Evolutionary conservation across 352 stramenopile species (phyloP).

Genomic region (Phytophthora constricta): DNA sequence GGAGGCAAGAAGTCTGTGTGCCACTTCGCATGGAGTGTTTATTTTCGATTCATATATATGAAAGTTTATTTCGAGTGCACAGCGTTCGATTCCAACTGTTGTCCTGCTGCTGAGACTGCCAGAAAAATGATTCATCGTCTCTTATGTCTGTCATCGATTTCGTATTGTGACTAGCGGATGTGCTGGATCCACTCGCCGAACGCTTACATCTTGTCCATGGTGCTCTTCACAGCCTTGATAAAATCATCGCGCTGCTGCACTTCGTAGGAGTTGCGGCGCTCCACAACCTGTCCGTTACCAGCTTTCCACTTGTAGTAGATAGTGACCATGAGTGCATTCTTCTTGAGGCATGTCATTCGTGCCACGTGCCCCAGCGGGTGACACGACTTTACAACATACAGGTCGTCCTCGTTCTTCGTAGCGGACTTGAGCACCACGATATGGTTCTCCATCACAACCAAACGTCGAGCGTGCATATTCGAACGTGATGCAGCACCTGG

Average conservation of each 20-base stretch:
- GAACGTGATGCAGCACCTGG: slow-evolving; percentile 15
- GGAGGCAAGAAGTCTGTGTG: background rate
- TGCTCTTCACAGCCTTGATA: slow-evolving; percentile 82
- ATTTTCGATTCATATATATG: slow-evolving; percentile 26
- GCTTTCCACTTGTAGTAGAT: slow-evolving; percentile 88
- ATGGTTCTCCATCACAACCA: slow-evolving; percentile 79
- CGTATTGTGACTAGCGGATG: too few relatives aligned
- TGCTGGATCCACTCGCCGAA: too few relatives aligned
- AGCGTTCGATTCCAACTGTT: background rate
- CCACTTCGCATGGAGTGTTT: slow-evolving; percentile 34
- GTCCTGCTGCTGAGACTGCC: too few relatives aligned
- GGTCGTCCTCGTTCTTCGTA: slow-evolving; percentile 72
- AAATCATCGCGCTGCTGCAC: slow-evolving; percentile 89
- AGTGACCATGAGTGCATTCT: slow-evolving; percentile 88
- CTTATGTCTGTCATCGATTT: too few relatives aligned
- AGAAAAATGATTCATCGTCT: too few relatives aligned
- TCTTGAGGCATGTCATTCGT: slow-evolving; percentile 90
- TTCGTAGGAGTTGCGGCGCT: slow-evolving; percentile 83
- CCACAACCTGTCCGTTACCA: slow-evolving; percentile 42
- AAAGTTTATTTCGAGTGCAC: slow-evolving; percentile 22
- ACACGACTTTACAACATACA: slow-evolving; percentile 81
- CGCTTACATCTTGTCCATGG: slow-evolving; percentile 81
- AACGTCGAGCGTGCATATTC: slow-evolving; percentile 61
- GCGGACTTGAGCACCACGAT: slow-evolving; percentile 77
- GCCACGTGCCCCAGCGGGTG: slow-evolving; percentile 74